Evolutionary conservation across 805 yeast genomes (phyloP).

Genomic region (Sugiyamaella valdiviana): DNA sequence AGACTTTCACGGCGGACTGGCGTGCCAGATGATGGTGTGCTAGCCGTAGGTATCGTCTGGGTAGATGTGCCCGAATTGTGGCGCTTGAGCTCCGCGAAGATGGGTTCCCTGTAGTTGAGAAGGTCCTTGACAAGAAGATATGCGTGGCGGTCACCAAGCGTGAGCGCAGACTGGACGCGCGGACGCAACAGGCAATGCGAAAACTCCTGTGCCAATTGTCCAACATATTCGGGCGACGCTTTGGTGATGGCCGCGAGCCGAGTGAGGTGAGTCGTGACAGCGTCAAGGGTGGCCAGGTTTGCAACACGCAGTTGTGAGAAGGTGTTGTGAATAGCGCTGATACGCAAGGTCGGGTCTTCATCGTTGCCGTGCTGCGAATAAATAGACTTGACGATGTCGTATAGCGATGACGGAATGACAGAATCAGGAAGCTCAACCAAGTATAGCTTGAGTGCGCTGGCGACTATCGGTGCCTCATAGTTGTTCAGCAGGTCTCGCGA

Average conservation of each 20-base stretch:
- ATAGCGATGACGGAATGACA: constrained; percentile 55
- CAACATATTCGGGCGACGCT: constrained; percentile 29
- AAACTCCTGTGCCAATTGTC: constrained; percentile 54
- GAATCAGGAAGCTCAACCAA: constrained; percentile 77
- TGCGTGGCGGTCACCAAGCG: constrained; percentile 55
- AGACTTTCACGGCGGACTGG: constrained; percentile 5
- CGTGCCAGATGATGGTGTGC: not conserved
- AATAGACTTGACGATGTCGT: constrained; percentile 62
- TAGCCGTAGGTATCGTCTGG: not conserved
- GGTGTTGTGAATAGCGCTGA: constrained; percentile 59
- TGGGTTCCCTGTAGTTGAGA: constrained; percentile 49
- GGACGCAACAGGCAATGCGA: constrained; percentile 58
- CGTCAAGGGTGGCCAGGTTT: constrained; percentile 73
- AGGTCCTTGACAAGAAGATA: constrained; percentile 56
- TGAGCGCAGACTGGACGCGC: constrained; percentile 38
- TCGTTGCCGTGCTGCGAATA: constrained; percentile 46
- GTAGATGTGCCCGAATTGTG: constrained; percentile 16
- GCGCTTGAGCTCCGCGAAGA: constrained; percentile 58
- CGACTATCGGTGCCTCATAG: constrained; percentile 50
- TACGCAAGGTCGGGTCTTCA: constrained; percentile 35
- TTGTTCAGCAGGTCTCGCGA: constrained; percentile 30
- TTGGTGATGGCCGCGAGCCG: constrained; percentile 50
- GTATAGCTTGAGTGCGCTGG: constrained; percentile 65
- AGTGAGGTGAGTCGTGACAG: constrained; percentile 67
- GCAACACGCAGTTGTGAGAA: constrained; percentile 61